Evolutionary conservation across 2,329 filamentous ascomycete genomes (phyloP), one percentile per base, ranked within the genome.

Genomic region (Diaporthe sp.): DNA sequence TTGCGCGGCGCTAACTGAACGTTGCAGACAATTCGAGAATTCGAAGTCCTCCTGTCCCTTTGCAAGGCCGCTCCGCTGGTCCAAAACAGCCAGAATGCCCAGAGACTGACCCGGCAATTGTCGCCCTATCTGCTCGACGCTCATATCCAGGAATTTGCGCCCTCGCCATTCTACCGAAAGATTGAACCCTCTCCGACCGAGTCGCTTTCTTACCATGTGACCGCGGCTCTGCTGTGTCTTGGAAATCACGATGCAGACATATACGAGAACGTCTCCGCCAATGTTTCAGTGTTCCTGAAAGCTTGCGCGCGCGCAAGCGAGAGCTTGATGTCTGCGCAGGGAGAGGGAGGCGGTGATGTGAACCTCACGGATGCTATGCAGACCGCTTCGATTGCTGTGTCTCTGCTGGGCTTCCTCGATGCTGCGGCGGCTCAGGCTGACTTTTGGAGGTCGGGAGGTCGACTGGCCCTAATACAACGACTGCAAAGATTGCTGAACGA

Each of bases 121-220:
- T 90, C 92, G 10, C 94, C 93, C 7, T 98, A 98, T 83, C 90
- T 98, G 17, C 91, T 95, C 79, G 95, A 98, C 83, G 93, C 94
- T 6, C 94, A 96, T 81, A 87, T 90, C 46, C 96, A 98, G 82
- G 85, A 91, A 25, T 95, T 98, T 80, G 89, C 91, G 12, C 88
- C 93, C 6, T 98, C 96, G 72, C 95, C 95, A 1, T 94, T 94
- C 83, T 93, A 98, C 79, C 93, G 93, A 79, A 92, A 92, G 79
- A 91, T 98, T 82, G 93, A 96, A 76, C 95, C 95, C 1, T 97
- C 95, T 4, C 96, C 97, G 28, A 97, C 95, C 87, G 96, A 98
- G 84, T 90, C 93, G 1, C 87, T 98, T 44, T 93, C 94, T 3
- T 93, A 92, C 80, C 92, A 94, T 79, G 90, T 99, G 53, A 94